Evolutionary conservation across 2,329 filamentous ascomycete genomes (phyloP).

Genomic region (Cadophora luteo-olivacea): DNA sequence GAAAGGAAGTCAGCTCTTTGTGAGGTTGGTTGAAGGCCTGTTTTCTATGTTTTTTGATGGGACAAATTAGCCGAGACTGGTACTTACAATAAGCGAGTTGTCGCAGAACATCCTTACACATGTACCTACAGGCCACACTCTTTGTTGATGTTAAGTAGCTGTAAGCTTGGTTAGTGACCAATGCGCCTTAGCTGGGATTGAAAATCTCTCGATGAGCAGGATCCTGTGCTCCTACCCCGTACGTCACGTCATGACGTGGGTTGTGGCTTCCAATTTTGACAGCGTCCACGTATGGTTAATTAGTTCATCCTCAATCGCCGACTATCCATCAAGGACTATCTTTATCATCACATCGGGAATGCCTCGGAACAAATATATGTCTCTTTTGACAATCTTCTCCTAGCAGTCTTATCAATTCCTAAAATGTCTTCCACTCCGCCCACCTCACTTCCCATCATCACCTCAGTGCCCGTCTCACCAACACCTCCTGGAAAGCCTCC

Average conservation of each 20-base stretch:
- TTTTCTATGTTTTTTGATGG: too few relatives aligned
- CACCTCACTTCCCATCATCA: neutral
- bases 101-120: too few relatives aligned
- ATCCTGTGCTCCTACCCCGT: neutral
- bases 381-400: neutral
- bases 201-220: too few relatives aligned
- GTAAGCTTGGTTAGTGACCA: too few relatives aligned
- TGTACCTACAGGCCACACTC: too few relatives aligned
- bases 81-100: too few relatives aligned
- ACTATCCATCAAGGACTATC: constrained; percentile 47
- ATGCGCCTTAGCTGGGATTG: too few relatives aligned
- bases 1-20: too few relatives aligned
- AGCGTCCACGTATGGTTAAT: neutral
- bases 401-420: neutral
- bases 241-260: neutral
- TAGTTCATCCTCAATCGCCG: constrained; percentile 16
- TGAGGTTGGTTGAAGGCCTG: too few relatives aligned
- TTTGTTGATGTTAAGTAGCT: too few relatives aligned
- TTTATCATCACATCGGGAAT: neutral
- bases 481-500: neutral
- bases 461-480: neutral
- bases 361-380: neutral
- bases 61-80: too few relatives aligned
- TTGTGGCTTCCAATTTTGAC: neutral
- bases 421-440: constrained; percentile 7